phyloP scores from a whole-genome alignment of 2,329 filamentous ascomycete genomes.

The Scedosporium minutisporum region DNA sequence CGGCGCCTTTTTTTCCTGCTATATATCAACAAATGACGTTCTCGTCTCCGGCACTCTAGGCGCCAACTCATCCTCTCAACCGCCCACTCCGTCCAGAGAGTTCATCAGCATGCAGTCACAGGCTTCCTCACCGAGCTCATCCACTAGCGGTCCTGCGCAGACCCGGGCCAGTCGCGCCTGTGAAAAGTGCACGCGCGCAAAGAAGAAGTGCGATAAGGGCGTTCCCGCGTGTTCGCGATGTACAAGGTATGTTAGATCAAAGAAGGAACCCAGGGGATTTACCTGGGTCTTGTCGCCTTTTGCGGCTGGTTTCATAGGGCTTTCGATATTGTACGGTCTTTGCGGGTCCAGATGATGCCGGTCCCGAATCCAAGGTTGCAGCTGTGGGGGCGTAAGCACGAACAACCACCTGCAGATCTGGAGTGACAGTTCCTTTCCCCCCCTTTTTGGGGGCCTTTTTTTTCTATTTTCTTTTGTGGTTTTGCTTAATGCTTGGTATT shows the following conservation, averaged over 20 bases:
- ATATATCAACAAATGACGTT: neutral
- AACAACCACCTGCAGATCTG: constrained; percentile 8
- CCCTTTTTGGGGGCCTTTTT: neutral
- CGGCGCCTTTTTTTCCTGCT: neutral
- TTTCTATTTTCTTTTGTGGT: neutral
- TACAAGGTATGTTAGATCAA: constrained; percentile 17
- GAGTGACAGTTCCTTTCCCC: neutral
- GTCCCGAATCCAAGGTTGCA: neutral
- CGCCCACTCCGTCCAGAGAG: neutral
- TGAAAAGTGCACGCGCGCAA: constrained; percentile 27
- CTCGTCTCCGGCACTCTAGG: neutral
- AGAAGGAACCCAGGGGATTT: too few species aligned
- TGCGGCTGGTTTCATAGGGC: neutral
- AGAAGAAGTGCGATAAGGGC: constrained; percentile 29
- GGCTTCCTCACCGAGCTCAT: constrained; percentile 17
- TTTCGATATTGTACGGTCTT: neutral
- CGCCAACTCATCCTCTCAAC: neutral
- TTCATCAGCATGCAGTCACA: neutral
- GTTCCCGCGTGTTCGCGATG: constrained; percentile 25
- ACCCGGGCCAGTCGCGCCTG: constrained; percentile 23
- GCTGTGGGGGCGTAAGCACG: neutral
- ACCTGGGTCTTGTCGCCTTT: too few species aligned
- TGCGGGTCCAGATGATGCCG: neutral
- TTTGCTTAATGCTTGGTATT: neutral
- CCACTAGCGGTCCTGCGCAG: constrained; percentile 17